phyloP scores from a whole-genome alignment of 1,139 yeast species.

The Candida mesenterica region DNA sequence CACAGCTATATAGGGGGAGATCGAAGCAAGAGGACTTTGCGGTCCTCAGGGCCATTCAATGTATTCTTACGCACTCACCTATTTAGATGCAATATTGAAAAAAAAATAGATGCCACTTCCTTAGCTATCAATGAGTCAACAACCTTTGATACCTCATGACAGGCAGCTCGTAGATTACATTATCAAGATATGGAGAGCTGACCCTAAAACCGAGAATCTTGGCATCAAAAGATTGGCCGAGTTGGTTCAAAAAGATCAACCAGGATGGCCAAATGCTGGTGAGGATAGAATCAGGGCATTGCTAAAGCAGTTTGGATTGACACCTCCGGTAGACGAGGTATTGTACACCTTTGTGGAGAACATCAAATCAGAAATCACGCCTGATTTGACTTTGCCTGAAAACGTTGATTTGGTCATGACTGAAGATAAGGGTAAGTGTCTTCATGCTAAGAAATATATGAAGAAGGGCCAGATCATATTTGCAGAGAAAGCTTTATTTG shows the following conservation, averaged over 20 bases:
- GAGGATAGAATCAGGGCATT: slow-evolving; percentile 56
- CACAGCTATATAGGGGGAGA: no score
- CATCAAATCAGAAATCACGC: slow-evolving; percentile 54
- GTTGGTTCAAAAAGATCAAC: slow-evolving; percentile 49
- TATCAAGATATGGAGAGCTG: slow-evolving; percentile 65
- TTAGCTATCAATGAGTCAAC: background rate
- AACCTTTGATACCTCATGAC: slow-evolving; percentile 52
- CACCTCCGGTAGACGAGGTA: slow-evolving; percentile 33
- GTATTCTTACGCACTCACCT: no score
- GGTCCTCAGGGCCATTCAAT: no score
- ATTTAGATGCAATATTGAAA: no score
- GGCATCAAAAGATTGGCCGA: slow-evolving; percentile 56
- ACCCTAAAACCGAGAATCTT: slow-evolving; percentile 59
- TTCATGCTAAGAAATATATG: slow-evolving; percentile 45
- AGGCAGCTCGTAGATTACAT: slow-evolving; percentile 64
- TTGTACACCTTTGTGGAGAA: slow-evolving; percentile 50
- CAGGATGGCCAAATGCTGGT: slow-evolving; percentile 57
- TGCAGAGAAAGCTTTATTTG: slow-evolving; percentile 62
- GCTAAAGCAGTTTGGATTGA: slow-evolving; percentile 54
- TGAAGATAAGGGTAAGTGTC: slow-evolving; percentile 48
- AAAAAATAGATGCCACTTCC: no score
- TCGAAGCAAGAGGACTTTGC: no score
- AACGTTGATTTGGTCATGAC: slow-evolving; percentile 44
- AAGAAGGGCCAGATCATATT: slow-evolving; percentile 54
- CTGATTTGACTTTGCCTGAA: slow-evolving; percentile 49